Evolutionary conservation across 495 filamentous ascomycete species (phyloP), one percentile per base, ranked within the genome.

Genomic region (Neurospora pannonica): DNA sequence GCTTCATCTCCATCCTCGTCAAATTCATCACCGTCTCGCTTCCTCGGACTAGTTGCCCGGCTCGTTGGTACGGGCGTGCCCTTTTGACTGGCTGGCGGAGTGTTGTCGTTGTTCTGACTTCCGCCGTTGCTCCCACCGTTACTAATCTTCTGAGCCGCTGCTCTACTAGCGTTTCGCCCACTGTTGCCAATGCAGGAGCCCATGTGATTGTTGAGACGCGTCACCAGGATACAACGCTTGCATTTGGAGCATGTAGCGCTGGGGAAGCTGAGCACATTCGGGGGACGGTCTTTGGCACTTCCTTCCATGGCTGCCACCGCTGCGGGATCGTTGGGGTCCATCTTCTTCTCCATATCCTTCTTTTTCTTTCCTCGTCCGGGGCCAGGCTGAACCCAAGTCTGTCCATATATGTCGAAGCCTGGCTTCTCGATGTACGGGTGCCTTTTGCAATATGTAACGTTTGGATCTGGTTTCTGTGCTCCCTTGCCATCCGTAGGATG

Each of bases 361-460:
- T 89, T 88, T 80, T 89, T 89, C 82, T 89, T 88, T 72, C 87
- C 86, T 67, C 86, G 80, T 4, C 86, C 87, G 1, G 87, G 86
- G 2, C 86, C 86, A 9, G 84, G 84, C 38, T 81, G 81, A 36
- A 87, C 83, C 83, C 85, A 96, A 11, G 90, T 90, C 78, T 94
- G 94, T 71, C 92, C 93, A 79, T 96, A 93, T 54, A 95, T 92
- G 79, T 97, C 93, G 82, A 90, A 90, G 71, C 92, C 92, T 3
- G 90, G 88, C 78, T 90, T 88, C 72, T 88, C 88, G 77, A 92
- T 90, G 82, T 90, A 90, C 13, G 93, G 93, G 71, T 90, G 90
- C 73, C 89, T 90, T 77, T 90, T 90, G 85, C 93, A 97, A 82
- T 95, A 97, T 81, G 88, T 85, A 76, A 87, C 82, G 75, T 88